Evolutionary conservation across 495 filamentous ascomycete species (phyloP).

Genomic region (Xylaria scruposa): DNA sequence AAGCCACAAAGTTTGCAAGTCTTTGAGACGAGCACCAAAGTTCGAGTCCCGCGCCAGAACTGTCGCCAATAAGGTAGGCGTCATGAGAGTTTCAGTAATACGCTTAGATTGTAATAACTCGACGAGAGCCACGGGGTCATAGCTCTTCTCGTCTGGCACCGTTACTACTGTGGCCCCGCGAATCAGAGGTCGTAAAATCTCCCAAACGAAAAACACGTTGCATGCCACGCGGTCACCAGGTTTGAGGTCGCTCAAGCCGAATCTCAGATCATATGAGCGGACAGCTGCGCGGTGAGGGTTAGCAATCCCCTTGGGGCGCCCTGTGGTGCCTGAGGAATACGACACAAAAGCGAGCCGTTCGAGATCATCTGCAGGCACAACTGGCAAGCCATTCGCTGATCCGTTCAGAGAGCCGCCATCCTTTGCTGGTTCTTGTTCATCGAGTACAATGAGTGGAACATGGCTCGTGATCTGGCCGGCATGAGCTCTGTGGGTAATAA

Average conservation of each 20-base stretch:
- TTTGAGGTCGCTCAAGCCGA: constrained; percentile 63
- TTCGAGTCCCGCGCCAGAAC: constrained; percentile 65
- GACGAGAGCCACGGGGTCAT: constrained; percentile 70
- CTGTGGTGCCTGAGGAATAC: constrained; percentile 72
- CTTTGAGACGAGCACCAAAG: constrained; percentile 61
- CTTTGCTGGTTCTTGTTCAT: constrained; percentile 46
- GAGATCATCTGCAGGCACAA: constrained; percentile 63
- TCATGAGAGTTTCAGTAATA: constrained; percentile 76
- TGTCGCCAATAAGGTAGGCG: constrained; percentile 71
- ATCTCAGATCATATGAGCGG: constrained; percentile 69
- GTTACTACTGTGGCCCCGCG: constrained; percentile 70
- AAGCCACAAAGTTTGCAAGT: constrained; percentile 68
- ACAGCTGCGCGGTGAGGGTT: constrained; percentile 72
- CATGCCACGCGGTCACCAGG: constrained; percentile 73
- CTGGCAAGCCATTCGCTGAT: constrained; percentile 44
- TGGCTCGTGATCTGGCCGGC: constrained; percentile 61
- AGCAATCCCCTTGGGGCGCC: constrained; percentile 72
- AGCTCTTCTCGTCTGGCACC: constrained; percentile 71
- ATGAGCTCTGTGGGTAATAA: constrained; percentile 64
- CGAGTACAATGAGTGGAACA: constrained; percentile 62
- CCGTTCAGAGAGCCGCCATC: constrained; percentile 43
- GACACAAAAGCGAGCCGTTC: constrained; percentile 70
- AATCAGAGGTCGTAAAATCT: constrained; percentile 72
- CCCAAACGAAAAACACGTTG: constrained; percentile 79
- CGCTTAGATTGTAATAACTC: constrained; percentile 62